Evolutionary conservation across 208 protist genomes (phyloP).

Genomic region (Trypanosoma congolense): DNA sequence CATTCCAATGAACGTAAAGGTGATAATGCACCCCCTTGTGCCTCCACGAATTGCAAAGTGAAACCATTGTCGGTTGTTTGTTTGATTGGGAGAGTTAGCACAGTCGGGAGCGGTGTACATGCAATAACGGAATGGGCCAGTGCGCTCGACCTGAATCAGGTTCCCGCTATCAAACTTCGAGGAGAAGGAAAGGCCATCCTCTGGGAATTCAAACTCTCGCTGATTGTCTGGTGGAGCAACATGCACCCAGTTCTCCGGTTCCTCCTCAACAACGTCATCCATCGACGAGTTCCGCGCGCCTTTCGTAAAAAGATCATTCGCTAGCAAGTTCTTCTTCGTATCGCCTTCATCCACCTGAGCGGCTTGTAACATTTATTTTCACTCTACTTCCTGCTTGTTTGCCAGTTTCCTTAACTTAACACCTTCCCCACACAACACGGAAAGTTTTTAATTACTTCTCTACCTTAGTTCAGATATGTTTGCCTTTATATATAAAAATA

Average conservation of each 20-base stretch:
- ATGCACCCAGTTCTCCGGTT: constrained; percentile 33
- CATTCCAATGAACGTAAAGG: constrained; percentile 73
- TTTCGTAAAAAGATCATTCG: not conserved
- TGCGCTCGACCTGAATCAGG: constrained; percentile 80
- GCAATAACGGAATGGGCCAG: constrained; percentile 58
- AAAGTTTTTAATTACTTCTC: too few relatives aligned
- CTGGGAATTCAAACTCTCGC: constrained; percentile 79
- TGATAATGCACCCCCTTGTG: constrained; percentile 43
- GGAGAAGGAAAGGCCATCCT: constrained; percentile 84
- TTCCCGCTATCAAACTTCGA: constrained; percentile 91
- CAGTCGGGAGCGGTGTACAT: constrained; percentile 84
- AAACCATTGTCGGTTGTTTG: constrained; percentile 90
- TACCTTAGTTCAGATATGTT: too few relatives aligned
- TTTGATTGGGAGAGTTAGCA: constrained; percentile 71
- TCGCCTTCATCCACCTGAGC: not conserved
- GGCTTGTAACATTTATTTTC: too few relatives aligned
- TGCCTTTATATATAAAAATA: too few relatives aligned
- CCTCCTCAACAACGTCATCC: not conserved
- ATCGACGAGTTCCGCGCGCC: not conserved
- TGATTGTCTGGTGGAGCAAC: constrained; percentile 79
- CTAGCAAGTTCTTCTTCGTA: not conserved
- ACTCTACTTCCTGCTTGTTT: too few relatives aligned
- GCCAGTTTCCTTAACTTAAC: too few relatives aligned
- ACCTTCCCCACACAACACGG: too few relatives aligned
- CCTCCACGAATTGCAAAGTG: constrained; percentile 87